Conservation (phyloP, 495 filamentous ascomycete genomes). For the Xylaria intraflava region DNA sequence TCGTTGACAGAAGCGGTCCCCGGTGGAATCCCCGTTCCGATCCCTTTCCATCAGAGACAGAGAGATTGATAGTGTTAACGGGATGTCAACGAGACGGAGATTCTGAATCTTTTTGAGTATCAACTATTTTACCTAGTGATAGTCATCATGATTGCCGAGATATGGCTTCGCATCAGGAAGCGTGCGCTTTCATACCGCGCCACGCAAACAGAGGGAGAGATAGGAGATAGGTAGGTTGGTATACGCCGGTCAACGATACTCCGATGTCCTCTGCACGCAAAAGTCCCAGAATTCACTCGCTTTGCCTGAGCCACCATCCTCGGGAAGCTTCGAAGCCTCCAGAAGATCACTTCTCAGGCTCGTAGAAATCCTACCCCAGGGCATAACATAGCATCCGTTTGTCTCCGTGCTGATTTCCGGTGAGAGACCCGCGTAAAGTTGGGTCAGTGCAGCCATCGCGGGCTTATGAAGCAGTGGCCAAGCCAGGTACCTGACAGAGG, state of each 20-base stretch:
- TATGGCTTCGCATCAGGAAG: too few species aligned
- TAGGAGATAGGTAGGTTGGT: too few species aligned
- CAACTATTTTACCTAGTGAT: too few species aligned
- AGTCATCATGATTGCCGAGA: too few species aligned
- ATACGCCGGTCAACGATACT: not conserved
- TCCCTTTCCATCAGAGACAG: too few species aligned
- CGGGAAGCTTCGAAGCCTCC: constrained; percentile 8
- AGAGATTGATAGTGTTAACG: too few species aligned
- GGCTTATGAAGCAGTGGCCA: constrained; percentile 26
- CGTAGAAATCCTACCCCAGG: constrained; percentile 31
- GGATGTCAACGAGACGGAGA: too few species aligned
- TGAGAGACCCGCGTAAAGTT: constrained; percentile 38
- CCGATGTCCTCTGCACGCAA: constrained; percentile 18
- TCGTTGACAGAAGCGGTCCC: too few species aligned
- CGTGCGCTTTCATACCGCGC: too few species aligned
- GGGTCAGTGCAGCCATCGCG: constrained; percentile 34
- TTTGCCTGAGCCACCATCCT: constrained; percentile 16
- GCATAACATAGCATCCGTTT: constrained; percentile 36
- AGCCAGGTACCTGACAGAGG: constrained; percentile 13
- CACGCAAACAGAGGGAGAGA: too few species aligned
- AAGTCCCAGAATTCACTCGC: constrained; percentile 21
- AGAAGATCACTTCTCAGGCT: constrained; percentile 13
- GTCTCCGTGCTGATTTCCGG: constrained; percentile 26
- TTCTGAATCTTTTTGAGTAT: too few species aligned
- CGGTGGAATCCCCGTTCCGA: too few species aligned